Percentiles rank a stretch among this genome's conserved stretches.
phyloP scores from a whole-genome alignment of 2,329 filamentous ascomycete genomes.

The Clonostachys chloroleuca region DNA sequence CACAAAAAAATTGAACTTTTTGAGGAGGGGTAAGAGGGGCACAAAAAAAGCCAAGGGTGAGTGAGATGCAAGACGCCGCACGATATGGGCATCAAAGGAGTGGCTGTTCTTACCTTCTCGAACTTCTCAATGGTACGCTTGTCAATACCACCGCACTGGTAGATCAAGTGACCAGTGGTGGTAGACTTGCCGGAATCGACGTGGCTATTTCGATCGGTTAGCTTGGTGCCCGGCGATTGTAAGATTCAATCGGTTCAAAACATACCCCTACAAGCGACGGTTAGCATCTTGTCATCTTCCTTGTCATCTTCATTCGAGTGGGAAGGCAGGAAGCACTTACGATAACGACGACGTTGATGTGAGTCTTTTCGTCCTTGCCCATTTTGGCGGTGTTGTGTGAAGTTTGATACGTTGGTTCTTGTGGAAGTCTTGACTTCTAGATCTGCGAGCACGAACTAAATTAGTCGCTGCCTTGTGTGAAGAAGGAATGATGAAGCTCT shows the following conservation, averaged over 20 bases:
- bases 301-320: background rate
- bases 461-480: slow-evolving; percentile 4
- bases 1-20: slow-evolving; percentile 10
- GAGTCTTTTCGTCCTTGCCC: slow-evolving; percentile 86
- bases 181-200: slow-evolving; percentile 99
- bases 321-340: slow-evolving; percentile 29
- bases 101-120: slow-evolving; percentile 78
- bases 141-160: slow-evolving; percentile 99
- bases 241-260: slow-evolving; percentile 1
- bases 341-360: slow-evolving; percentile 98
- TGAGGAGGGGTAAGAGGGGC: slow-evolving; percentile 7
- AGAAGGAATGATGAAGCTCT: slow-evolving; percentile 4
- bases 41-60: slow-evolving; percentile 3
- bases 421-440: slow-evolving; percentile 4
- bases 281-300: slow-evolving; percentile 4
- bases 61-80: slow-evolving; percentile 2
- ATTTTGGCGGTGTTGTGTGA: slow-evolving; percentile 24
- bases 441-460: slow-evolving; percentile 1
- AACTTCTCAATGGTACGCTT: slow-evolving; percentile 99
- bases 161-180: slow-evolving; percentile 95
- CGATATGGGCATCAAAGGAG: slow-evolving; percentile 3
- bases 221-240: slow-evolving; percentile 13
- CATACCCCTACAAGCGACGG: slow-evolving; percentile 17
- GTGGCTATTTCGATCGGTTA: slow-evolving; percentile 54
- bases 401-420: background rate